These are phyloP conservation scores for Halocafeteria seosinensis DNA, from an alignment of 108 stramenopile species.

Conservation along the genomic window DNA sequence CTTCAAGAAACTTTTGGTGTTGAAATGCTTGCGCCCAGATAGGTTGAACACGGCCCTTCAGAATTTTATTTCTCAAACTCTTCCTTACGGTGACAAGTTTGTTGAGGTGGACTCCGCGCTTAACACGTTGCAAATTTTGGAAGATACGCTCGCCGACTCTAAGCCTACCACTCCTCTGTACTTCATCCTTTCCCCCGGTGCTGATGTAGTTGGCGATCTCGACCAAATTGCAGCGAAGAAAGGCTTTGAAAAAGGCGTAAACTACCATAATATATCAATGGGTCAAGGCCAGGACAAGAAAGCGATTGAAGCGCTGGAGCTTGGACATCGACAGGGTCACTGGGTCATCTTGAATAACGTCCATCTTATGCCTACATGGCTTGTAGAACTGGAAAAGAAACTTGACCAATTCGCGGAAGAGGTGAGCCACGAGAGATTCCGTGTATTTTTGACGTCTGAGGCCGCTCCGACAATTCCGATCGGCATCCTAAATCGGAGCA, in stretches of 20 bases:
- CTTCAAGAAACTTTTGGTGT: slow-evolving; percentile 73
- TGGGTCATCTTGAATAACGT: slow-evolving; percentile 82
- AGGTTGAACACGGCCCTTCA: slow-evolving; percentile 54
- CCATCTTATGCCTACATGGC: slow-evolving; percentile 72
- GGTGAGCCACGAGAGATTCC: slow-evolving; percentile 59
- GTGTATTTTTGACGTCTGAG: slow-evolving; percentile 63
- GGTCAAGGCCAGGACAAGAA: slow-evolving; percentile 74
- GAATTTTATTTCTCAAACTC: slow-evolving; percentile 47
- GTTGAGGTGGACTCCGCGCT: slow-evolving; percentile 66
- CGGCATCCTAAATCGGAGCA: slow-evolving; percentile 64
- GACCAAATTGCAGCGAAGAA: slow-evolving; percentile 57
- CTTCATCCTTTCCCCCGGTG: slow-evolving; percentile 70
- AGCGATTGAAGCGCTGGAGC: slow-evolving; percentile 64
- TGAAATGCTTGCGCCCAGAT: slow-evolving; percentile 64
- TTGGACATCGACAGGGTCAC: slow-evolving; percentile 64
- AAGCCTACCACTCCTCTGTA: slow-evolving; percentile 66
- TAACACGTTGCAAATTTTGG: slow-evolving; percentile 54
- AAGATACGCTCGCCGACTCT: slow-evolving; percentile 48
- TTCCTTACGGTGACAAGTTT: slow-evolving; percentile 55
- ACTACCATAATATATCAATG: slow-evolving; percentile 77
- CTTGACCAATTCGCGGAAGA: slow-evolving; percentile 60
- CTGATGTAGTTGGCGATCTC: slow-evolving; percentile 67
- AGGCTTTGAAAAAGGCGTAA: slow-evolving; percentile 54
- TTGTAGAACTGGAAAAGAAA: slow-evolving; percentile 64
- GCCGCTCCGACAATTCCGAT: slow-evolving; percentile 61